Conservation (phyloP, 1,284 basidiomycete genomes). For the Ceratobasidium sp. region DNA sequence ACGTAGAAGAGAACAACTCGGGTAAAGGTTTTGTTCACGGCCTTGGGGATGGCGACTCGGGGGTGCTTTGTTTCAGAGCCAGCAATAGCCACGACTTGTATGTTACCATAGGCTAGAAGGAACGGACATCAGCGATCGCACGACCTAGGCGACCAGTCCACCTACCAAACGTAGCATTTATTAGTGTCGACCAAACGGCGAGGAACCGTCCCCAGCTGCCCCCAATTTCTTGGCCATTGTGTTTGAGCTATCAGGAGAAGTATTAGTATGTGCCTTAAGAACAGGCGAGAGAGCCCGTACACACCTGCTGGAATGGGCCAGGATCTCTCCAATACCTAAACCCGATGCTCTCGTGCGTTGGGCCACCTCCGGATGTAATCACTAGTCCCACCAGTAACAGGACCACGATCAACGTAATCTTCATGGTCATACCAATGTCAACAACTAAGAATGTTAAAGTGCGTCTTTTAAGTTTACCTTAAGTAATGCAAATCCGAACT, state of each 20-base stretch:
- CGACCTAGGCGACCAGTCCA: not conserved
- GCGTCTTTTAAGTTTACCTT: slow-evolving; percentile 45
- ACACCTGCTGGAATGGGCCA: slow-evolving; percentile 46
- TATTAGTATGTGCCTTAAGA: not conserved
- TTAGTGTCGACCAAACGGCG: slow-evolving; percentile 46
- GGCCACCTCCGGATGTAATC: slow-evolving; percentile 45
- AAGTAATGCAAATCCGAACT: slow-evolving; percentile 47
- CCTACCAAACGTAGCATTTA: slow-evolving; percentile 45
- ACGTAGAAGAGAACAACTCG: slow-evolving; percentile 48
- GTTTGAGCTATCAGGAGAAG: slow-evolving; percentile 27
- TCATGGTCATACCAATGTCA: no score
- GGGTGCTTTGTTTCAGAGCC: slow-evolving; percentile 52
- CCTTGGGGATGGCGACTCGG: slow-evolving; percentile 48
- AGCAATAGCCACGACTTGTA: slow-evolving; percentile 49
- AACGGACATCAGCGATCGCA: not conserved
- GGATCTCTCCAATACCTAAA: slow-evolving; percentile 49
- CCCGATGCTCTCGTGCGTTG: slow-evolving; percentile 44
- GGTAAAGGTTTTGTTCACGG: slow-evolving; percentile 43
- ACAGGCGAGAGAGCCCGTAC: not conserved
- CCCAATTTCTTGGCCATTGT: slow-evolving; percentile 19
- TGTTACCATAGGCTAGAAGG: slow-evolving; percentile 44
- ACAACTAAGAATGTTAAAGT: not conserved
- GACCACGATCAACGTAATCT: slow-evolving; percentile 40
- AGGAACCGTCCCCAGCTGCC: slow-evolving; percentile 47
- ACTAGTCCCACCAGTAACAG: slow-evolving; percentile 44